phyloP scores from a whole-genome alignment of 164 flowering plant genomes.

The Pachysandra terminalis region DNA sequence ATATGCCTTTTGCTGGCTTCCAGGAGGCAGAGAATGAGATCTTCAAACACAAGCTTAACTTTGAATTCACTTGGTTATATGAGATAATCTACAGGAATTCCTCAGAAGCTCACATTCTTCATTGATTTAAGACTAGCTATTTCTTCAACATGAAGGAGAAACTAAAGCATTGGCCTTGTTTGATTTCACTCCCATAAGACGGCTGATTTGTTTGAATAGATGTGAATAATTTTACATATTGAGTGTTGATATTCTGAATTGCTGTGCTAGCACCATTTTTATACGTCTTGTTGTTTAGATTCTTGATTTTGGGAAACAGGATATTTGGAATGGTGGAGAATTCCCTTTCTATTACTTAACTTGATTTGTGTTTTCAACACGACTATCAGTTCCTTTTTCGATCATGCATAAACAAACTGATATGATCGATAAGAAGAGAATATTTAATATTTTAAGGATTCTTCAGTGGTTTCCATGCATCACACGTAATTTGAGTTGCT shows the following conservation, averaged over 20 bases:
- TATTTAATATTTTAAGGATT: not conserved
- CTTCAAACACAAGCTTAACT: too few species aligned
- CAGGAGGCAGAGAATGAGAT: too few species aligned
- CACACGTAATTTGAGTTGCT: not conserved
- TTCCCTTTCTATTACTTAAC: not conserved
- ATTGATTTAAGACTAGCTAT: too few species aligned
- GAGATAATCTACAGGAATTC: too few species aligned
- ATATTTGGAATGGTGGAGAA: not conserved
- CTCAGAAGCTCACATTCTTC: too few species aligned
- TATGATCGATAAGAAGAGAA: not conserved
- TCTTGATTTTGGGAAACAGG: not conserved
- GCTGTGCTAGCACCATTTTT: not conserved
- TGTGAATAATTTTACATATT: too few species aligned
- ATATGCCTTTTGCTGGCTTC: too few species aligned
- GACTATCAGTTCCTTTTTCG: not conserved
- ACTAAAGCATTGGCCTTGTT: too few species aligned
- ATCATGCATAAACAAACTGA: not conserved
- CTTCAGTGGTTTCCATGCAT: not conserved
- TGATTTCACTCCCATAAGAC: too few species aligned
- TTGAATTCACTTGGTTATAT: too few species aligned
- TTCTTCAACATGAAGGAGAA: too few species aligned
- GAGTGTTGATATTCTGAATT: not conserved
- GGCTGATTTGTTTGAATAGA: too few species aligned
- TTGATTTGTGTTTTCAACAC: not conserved
- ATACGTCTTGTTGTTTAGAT: not conserved